phyloP scores from a whole-genome alignment of 2,329 filamentous ascomycete species.

The Colletotrichum cordylinicola region DNA sequence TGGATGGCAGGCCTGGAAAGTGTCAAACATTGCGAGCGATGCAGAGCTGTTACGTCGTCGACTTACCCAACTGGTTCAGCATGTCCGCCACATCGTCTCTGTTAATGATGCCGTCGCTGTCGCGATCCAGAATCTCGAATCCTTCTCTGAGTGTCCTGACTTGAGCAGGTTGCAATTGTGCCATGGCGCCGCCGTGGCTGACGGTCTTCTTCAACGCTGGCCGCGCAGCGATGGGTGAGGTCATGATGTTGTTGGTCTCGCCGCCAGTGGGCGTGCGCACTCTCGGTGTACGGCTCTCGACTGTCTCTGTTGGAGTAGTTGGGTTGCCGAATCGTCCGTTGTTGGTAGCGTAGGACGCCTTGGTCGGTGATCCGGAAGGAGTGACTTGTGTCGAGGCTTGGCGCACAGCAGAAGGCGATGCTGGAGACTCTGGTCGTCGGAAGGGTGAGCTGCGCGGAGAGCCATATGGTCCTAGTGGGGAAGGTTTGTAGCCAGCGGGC shows the following conservation, averaged over 20 bases:
- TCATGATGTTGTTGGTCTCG: conserved; percentile 35
- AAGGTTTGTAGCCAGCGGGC: conserved; percentile 70
- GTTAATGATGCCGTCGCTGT: conserved; percentile 84
- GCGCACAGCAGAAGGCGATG: conserved; percentile 69
- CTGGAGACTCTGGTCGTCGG: conserved; percentile 65
- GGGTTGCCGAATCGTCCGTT: conserved; percentile 43
- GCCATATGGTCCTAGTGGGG: conserved; percentile 70
- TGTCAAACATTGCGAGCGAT: background rate
- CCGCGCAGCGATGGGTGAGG: conserved; percentile 40
- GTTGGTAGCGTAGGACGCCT: conserved; percentile 33
- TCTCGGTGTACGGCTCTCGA: conserved; percentile 44
- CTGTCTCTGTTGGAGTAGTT: conserved; percentile 42
- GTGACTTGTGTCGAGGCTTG: conserved; percentile 54
- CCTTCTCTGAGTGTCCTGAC: conserved; percentile 88
- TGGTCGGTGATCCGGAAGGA: conserved; percentile 66
- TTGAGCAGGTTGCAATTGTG: conserved; percentile 80
- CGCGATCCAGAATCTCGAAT: conserved; percentile 90
- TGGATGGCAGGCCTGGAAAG: conserved; percentile 73
- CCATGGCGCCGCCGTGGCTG: conserved; percentile 61
- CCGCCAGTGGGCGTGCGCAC: conserved; percentile 28
- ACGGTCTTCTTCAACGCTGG: conserved; percentile 39
- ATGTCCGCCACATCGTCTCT: conserved; percentile 87
- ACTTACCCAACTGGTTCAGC: conserved; percentile 79
- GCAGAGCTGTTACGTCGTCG: background rate
- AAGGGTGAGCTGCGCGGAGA: conserved; percentile 72